Evolutionary conservation across 257 asterid genomes (phyloP).

Genomic region (Primulina huaijiensis): DNA sequence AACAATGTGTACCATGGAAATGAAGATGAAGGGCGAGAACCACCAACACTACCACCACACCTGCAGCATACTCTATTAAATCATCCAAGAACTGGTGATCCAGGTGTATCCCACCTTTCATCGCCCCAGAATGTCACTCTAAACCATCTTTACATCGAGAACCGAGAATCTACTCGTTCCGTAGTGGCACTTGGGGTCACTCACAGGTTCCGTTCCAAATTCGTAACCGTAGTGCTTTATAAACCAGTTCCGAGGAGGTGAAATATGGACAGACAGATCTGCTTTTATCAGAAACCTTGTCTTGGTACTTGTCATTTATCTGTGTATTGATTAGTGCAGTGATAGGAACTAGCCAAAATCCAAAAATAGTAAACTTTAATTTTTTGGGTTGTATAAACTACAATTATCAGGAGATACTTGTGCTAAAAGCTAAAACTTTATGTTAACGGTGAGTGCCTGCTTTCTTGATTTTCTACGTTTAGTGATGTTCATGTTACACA

Average conservation of each 20-base stretch:
- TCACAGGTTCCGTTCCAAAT: conserved; percentile 84
- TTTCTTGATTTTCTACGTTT: not conserved
- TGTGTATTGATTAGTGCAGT: conserved; percentile 19
- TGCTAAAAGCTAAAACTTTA: conserved; percentile 3
- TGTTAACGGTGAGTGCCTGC: not conserved
- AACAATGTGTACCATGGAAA: conserved; percentile 56
- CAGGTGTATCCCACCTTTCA: conserved; percentile 43
- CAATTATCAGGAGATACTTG: conserved; percentile 15
- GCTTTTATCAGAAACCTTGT: conserved; percentile 18
- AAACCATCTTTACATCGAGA: conserved; percentile 89
- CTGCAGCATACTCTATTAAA: conserved; percentile 66
- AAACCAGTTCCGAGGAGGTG: conserved; percentile 86
- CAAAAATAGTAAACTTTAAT: not conserved
- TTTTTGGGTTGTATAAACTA: conserved; percentile 14
- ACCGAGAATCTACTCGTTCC: conserved; percentile 59
- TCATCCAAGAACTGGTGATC: conserved; percentile 42
- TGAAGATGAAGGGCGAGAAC: conserved; percentile 84
- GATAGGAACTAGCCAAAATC: conserved; percentile 18
- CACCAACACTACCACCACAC: conserved; percentile 73
- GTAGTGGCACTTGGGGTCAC: conserved; percentile 83
- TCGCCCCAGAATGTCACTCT: conserved; percentile 68
- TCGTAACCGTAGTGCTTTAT: conserved; percentile 80
- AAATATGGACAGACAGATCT: conserved; percentile 28
- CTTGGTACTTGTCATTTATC: conserved; percentile 18
- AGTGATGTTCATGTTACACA: not conserved